Conservation (phyloP, 805 yeast genomes). For the Cyberlindnera mississippiensis region DNA sequence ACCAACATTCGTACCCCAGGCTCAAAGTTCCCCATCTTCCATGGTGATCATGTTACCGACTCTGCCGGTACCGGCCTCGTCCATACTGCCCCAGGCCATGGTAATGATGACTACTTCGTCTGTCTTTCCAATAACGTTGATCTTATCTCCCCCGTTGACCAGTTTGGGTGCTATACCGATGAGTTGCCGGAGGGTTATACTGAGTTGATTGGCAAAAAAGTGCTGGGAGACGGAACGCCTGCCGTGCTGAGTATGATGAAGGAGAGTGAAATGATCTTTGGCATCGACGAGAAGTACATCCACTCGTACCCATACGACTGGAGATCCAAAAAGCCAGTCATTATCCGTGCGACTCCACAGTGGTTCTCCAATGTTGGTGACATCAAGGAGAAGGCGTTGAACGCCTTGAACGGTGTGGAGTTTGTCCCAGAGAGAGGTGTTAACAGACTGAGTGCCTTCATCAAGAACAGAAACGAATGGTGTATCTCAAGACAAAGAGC, state of each 20-base stretch:
- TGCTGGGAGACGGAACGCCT: constrained; percentile 55
- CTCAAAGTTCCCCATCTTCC: constrained; percentile 53
- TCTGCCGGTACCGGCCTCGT: constrained; percentile 92
- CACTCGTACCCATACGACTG: constrained; percentile 97
- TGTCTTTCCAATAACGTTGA: constrained; percentile 55
- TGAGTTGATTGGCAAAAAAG: constrained; percentile 51
- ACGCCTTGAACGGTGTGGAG: constrained; percentile 55
- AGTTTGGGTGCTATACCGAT: constrained; percentile 59
- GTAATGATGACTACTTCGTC: constrained; percentile 82
- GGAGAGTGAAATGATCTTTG: constrained; percentile 41
- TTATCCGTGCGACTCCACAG: constrained; percentile 92
- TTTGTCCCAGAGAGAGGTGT: constrained; percentile 75
- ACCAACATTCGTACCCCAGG: constrained; percentile 48
- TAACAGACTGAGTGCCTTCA: constrained; percentile 67
- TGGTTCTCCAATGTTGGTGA: constrained; percentile 89
- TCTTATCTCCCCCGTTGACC: constrained; percentile 77
- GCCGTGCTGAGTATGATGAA: constrained; percentile 42
- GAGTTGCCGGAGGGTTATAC: constrained; percentile 47
- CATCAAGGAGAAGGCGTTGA: constrained; percentile 59
- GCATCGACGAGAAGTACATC: constrained; percentile 45
- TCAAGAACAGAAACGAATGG: constrained; percentile 86
- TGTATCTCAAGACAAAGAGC: constrained; percentile 93
- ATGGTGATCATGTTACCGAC: constrained; percentile 78
- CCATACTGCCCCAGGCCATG: constrained; percentile 98
- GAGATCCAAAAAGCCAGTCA: constrained; percentile 94